Percentiles rank a stretch among this genome's conserved stretches.
phyloP scores from a whole-genome alignment of 2,329 filamentous ascomycete species.

The Canariomyces notabilis region DNA sequence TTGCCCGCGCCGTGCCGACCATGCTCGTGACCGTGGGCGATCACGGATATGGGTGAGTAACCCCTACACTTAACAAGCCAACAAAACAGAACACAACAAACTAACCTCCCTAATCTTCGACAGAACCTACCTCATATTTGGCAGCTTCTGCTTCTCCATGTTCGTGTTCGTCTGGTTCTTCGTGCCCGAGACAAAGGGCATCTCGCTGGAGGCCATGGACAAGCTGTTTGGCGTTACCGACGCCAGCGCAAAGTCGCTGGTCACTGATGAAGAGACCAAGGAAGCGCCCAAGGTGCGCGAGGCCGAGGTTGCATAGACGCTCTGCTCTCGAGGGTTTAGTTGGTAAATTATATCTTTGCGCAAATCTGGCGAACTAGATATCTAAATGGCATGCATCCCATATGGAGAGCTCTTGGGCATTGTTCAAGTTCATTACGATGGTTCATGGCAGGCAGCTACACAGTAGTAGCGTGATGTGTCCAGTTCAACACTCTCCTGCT shows the following conservation, averaged over 20 bases:
- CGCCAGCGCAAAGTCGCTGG: constrained; percentile 10
- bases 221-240: constrained; percentile 28
- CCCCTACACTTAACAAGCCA: too few species aligned
- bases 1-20: constrained; percentile 57
- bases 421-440: too few species aligned
- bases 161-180: constrained; percentile 60
- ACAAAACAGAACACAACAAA: neutral
- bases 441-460: too few species aligned
- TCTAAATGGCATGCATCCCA: too few species aligned
- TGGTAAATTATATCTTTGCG: too few species aligned
- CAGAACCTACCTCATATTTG: constrained; percentile 59
- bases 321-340: too few species aligned
- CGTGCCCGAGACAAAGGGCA: constrained; percentile 60
- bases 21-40: constrained; percentile 50
- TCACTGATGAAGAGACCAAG: constrained; percentile 7
- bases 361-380: too few species aligned
- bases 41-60: constrained; percentile 33
- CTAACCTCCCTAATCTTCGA: neutral
- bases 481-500: too few species aligned
- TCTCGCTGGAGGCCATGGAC: constrained; percentile 30
- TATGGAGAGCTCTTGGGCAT: too few species aligned
- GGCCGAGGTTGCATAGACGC: constrained; percentile 12
- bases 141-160: constrained; percentile 59
- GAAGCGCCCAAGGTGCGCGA: constrained; percentile 7
- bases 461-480: too few species aligned